A percentile compares a stretch with the other conserved stretches of the same genome.
These are phyloP conservation scores for Oryza coarctata DNA, from an alignment of 176 grass and related monocot genomes.

Conservation along the genomic window DNA sequence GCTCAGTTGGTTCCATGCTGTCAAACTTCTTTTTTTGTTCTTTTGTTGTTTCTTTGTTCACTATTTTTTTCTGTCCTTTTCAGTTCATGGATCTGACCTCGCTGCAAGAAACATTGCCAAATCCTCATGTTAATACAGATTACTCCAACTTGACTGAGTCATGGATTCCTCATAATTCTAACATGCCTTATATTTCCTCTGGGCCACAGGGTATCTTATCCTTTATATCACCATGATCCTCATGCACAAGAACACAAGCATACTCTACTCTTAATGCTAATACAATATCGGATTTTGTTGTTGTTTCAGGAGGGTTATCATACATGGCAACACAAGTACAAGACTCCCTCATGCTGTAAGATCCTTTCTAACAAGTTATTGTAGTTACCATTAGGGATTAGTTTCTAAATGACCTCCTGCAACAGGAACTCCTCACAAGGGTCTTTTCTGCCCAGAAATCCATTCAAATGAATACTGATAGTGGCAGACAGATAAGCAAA, in stretches of 20 bases:
- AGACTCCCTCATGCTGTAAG: conserved; percentile 65
- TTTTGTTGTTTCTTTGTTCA: not conserved
- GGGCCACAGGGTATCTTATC: conserved; percentile 51
- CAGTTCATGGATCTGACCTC: conserved; percentile 90
- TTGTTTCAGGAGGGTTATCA: conserved; percentile 55
- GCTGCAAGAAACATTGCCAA: conserved; percentile 60
- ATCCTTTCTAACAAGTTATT: conserved; percentile 11
- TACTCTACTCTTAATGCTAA: not conserved
- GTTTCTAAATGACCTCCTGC: conserved; percentile 28
- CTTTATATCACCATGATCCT: not conserved
- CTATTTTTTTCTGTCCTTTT: conserved; percentile 9
- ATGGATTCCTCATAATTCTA: conserved; percentile 62
- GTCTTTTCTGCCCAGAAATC: conserved; percentile 59
- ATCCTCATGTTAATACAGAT: conserved; percentile 43
- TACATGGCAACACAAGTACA: conserved; percentile 50
- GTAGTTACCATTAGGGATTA: not conserved
- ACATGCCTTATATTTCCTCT: conserved; percentile 48
- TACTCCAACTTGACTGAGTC: conserved; percentile 43
- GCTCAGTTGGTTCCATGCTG: not conserved
- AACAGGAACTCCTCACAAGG: conserved; percentile 68
- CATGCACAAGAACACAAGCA: not conserved
- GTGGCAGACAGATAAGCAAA: conserved; percentile 20
- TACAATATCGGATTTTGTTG: conserved; percentile 26
- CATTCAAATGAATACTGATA: conserved; percentile 64
- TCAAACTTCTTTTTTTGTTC: not conserved